phyloP scores from a whole-genome alignment of 139 green algal species.

The Nannochloris sp. region DNA sequence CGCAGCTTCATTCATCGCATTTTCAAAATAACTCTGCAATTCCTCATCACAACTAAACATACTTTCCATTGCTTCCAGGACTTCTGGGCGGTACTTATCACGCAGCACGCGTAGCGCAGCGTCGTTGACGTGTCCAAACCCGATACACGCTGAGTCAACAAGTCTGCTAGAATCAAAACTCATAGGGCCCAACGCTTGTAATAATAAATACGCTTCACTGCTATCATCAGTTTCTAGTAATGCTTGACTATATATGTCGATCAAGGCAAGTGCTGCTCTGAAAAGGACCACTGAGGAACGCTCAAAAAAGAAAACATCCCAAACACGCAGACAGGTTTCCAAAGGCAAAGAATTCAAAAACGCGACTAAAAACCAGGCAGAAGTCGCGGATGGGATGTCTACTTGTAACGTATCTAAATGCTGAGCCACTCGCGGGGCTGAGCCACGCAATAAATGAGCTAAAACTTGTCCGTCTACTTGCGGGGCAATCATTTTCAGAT shows the following conservation, averaged over 20 bases:
- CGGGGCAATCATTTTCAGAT: conserved; percentile 64
- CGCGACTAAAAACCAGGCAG: conserved; percentile 76
- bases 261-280: conserved; percentile 54
- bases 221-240: conserved; percentile 40
- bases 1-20: not conserved
- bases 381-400: conserved; percentile 44
- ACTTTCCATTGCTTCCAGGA: conserved; percentile 11
- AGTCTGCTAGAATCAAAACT: conserved; percentile 50
- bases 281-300: conserved; percentile 62
- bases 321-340: conserved; percentile 74
- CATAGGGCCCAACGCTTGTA: conserved; percentile 54
- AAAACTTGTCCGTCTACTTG: conserved; percentile 71
- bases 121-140: conserved; percentile 27
- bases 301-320: conserved; percentile 78
- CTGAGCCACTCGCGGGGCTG: conserved; percentile 43
- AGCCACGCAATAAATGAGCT: conserved; percentile 39
- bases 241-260: conserved; percentile 65
- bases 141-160: conserved; percentile 39
- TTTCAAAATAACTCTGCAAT: not conserved
- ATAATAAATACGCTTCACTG: conserved; percentile 41
- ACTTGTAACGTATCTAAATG: conserved; percentile 55
- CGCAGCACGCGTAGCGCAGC: conserved; percentile 27
- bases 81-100: conserved; percentile 21
- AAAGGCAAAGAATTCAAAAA: conserved; percentile 86
- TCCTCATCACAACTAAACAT: not conserved